Conservation (phyloP, 148 eudicot species). For the Mesembryanthemum crystallinum region DNA sequence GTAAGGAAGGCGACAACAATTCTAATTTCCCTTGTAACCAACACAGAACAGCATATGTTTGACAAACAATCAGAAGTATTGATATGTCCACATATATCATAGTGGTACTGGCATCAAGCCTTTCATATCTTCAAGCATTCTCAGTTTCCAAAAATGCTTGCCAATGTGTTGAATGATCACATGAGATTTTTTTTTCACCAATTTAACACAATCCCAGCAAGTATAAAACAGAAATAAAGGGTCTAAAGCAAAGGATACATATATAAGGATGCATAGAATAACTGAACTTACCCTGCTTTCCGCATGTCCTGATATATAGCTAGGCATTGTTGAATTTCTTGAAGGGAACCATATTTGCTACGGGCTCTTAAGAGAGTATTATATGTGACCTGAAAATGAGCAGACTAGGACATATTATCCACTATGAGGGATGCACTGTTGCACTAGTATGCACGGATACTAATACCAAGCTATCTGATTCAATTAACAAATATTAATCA, state of each 20-base stretch:
- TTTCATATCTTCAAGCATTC: not conserved
- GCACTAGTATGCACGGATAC: not conserved
- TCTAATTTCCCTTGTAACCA: not conserved
- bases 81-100: not conserved
- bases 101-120: not conserved
- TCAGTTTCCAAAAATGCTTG: not conserved
- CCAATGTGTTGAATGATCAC: not conserved
- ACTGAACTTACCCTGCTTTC: slow-evolving; percentile 66
- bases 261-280: not conserved
- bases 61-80: not conserved
- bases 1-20: not conserved
- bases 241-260: not conserved
- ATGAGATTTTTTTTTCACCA: not conserved
- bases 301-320: slow-evolving; percentile 93
- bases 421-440: not conserved
- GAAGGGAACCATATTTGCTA: slow-evolving; percentile 68
- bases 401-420: slow-evolving; percentile 15
- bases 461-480: not conserved
- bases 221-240: not conserved
- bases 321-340: slow-evolving; percentile 84
- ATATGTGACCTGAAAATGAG: slow-evolving; percentile 73
- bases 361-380: slow-evolving; percentile 86
- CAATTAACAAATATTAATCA: no score
- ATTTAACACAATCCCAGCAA: not conserved
- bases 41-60: not conserved